Evolutionary conservation across 2,329 filamentous ascomycete genomes (phyloP).

Genomic region (Aureobasidium sp.): DNA sequence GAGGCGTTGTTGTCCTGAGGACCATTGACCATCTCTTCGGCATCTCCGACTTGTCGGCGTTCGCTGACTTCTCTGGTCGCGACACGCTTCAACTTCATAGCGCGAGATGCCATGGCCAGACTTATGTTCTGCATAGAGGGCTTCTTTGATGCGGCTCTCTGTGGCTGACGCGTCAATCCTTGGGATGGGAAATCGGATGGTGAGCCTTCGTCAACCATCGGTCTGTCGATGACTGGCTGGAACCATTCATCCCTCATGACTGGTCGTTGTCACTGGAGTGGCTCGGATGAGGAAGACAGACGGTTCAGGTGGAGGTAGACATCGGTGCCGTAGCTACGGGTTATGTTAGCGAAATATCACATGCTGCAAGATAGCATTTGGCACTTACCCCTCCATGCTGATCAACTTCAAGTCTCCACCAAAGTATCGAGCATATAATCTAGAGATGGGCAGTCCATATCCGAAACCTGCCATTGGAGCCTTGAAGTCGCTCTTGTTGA

Average conservation of each 20-base stretch:
- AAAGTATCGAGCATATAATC: constrained; percentile 94
- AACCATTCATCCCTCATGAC: constrained; percentile 70
- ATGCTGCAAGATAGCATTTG: background rate
- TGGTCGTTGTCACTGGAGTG: constrained; percentile 85
- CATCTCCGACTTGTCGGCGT: constrained; percentile 84
- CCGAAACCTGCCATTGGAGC: constrained; percentile 98
- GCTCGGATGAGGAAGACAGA: constrained; percentile 89
- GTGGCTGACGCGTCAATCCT: constrained; percentile 42
- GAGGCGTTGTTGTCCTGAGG: constrained; percentile 22
- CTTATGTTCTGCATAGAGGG: constrained; percentile 42
- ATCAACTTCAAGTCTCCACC: constrained; percentile 95
- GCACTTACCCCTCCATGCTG: constrained; percentile 91
- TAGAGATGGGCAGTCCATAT: constrained; percentile 91
- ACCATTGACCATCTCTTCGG: constrained; percentile 64
- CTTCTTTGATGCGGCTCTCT: constrained; percentile 18
- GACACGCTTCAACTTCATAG: constrained; percentile 60
- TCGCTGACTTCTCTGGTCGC: constrained; percentile 67
- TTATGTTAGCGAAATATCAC: constrained; percentile 20
- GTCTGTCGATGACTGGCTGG: constrained; percentile 29
- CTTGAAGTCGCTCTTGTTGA: constrained; percentile 98
- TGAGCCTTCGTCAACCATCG: constrained; percentile 23
- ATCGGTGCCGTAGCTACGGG: constrained; percentile 81
- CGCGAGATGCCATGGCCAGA: constrained; percentile 35
- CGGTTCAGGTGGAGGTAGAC: constrained; percentile 97
- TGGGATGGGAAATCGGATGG: constrained; percentile 32